Percentiles rank a stretch among this genome's conserved stretches.
These are phyloP conservation scores for Sclerotinia nivalis DNA, from an alignment of 2,329 filamentous ascomycete genomes.

Conservation along the genomic window DNA sequence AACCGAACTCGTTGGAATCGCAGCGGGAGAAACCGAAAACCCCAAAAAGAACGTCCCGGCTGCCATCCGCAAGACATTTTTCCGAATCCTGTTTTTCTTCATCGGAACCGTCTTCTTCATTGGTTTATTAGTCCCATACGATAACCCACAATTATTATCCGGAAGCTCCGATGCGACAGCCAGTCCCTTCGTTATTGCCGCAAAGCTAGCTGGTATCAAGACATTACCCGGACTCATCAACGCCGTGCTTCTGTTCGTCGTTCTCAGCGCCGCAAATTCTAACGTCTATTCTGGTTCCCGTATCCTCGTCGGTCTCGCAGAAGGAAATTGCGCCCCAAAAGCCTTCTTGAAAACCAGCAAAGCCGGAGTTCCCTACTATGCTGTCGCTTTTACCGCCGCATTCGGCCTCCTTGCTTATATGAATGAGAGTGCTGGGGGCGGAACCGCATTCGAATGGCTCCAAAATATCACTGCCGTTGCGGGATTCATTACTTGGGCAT, in stretches of 20 bases:
- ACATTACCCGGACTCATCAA: constrained; percentile 60
- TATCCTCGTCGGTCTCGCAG: constrained; percentile 57
- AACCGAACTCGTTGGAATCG: constrained; percentile 65
- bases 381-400: constrained; percentile 54
- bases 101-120: constrained; percentile 55
- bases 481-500: constrained; percentile 70
- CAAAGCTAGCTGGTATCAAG: constrained; percentile 56
- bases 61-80: constrained; percentile 66
- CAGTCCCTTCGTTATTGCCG: constrained; percentile 62
- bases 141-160: constrained; percentile 48
- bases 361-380: constrained; percentile 54
- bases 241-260: constrained; percentile 60
- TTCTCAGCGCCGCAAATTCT: constrained; percentile 60
- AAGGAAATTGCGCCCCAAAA: constrained; percentile 56
- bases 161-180: constrained; percentile 54
- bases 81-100: constrained; percentile 52
- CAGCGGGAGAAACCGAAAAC: constrained; percentile 65
- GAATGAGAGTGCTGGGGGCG: constrained; percentile 60
- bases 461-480: constrained; percentile 69
- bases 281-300: constrained; percentile 58
- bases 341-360: constrained; percentile 54
- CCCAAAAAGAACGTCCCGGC: constrained; percentile 61
- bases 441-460: constrained; percentile 69
- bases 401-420: constrained; percentile 68
- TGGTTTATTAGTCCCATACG: constrained; percentile 61